Base-by-base conservation (phyloP, 2,329 filamentous ascomycete genomes). In the Verticillium albo-atrum region DNA sequence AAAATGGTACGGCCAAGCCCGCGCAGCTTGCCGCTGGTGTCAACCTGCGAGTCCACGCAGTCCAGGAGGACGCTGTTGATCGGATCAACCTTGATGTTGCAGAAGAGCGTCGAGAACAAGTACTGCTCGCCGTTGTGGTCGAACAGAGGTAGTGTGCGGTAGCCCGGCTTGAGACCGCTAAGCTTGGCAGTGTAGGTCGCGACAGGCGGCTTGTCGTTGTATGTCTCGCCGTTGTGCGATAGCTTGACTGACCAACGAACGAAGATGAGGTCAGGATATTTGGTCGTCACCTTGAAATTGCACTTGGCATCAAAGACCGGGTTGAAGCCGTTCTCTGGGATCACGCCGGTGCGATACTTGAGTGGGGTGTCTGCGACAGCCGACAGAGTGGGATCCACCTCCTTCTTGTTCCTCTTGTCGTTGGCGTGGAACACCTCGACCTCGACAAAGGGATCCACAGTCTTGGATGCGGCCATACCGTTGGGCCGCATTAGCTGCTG, bases 131-230 rank as follows among this genome's bases (percentile, higher is more conserved):
- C 95, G 63, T 92, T 90, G 59, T 87, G 84, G 75, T 98, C 93
- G 72, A 92, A 89, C 17, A 99, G 82, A 12, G 94, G 95, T 57
- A 98, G 80, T 62, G 96, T 96, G 62, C 94, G 92, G 74, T 95
- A 98, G 28, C 95, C 95, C 74, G 95, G 88, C 71, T 94, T 92
- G 50, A 98, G 83, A 70, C 89, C 96, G 77, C 83, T 88, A 56
- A 98, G 86, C 77, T 98, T 98, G 63, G 91, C 93, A 2, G 92
- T 98, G 74, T 94, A 98, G 1, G 90, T 95, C 3, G 92, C 95
- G 60, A 97, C 82, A 25, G 91, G 78, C 64, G 83, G 75, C 68
- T 81, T 75, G 63, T 88, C 88, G 60, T 84, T 90, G 65, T 85
- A 84, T 65, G 79, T 88, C 66, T 88, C 83, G 50, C 90, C 90